Evolutionary conservation across 345 rosid species (phyloP), one percentile per base, ranked within the genome.

Genomic region (Lepidium sativum): DNA sequence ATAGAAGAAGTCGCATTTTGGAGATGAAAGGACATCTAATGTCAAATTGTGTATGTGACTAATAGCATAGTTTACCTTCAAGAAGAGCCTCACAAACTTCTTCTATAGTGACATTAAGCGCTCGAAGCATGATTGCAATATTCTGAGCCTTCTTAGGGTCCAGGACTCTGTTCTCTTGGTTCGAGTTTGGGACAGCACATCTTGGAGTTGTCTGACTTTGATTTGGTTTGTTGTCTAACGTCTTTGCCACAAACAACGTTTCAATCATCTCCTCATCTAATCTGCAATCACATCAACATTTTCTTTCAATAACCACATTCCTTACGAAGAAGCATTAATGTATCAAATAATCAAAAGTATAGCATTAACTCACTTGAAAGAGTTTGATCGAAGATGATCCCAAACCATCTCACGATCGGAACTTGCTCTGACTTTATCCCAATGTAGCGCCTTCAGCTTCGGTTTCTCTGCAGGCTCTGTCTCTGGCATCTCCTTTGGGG

Each of bases 231-330:
- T 78, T 15, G 14, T 67, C 73, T 2, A 94, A 79, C 2, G 84
- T 61, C 60, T 87, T 95, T 9, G 84, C 98, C 12, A 91, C 84
- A 61, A 95, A 91, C 80, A 95, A 73, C 29, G 95, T 81, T 69
- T 95, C 99, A 9, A 91, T 91, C 98, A 91, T 95, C 81, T 91
- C 96, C 78, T 95, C 99, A 42, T 95, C 87, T 85, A 95, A 83
- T 81, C 99, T 95, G 88, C 87, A 85, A 80, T 41, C 44, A 23
- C 17, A 59, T 8, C 3, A 15, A 27, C 5, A 43, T 13, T 14
- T 8, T 43, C 37, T 14, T 8, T 43, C 37, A 60, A 13, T 32
- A 54, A 67, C 63, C 38, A 52, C 5, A 37, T 65, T 9, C 62
- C 1, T 14, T 27, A 5, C 31, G 31, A 27, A 5, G 31, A 25